Evolutionary conservation across 2,329 filamentous ascomycete species (phyloP), one percentile per base, ranked within the genome.

Genomic region (Fusarium buharicum): DNA sequence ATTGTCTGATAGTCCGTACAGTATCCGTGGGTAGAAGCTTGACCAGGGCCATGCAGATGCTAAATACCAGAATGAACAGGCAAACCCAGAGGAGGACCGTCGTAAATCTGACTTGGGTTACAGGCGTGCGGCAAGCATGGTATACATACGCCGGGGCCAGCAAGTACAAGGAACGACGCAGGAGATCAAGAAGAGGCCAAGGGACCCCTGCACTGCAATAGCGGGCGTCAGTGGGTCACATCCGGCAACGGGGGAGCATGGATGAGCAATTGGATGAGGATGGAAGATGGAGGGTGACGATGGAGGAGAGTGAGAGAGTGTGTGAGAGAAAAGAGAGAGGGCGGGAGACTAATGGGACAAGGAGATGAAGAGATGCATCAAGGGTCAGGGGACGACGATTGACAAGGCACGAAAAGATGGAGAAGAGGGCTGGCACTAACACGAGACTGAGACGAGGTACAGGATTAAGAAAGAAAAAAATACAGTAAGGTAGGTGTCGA

Each of bases 391-490:
- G 52, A 47, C 43, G 52, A 47, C 43, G 41, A 51, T 44, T 56
- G 54, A 51, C 55, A 58, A 64, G 56, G 58, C 45, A 61, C 52
- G 66, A 39, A 28, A 45, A 49, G 39, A 69, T 64, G 59, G 55
- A 56, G 62, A 66, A 55, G 49, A 67, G 55, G 62, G 62, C 62
- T 67, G 67, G 64, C 59, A 67, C 67, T 69, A 69, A 62, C 45
- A 62, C 16, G 24, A 53, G 41, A 50, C 46, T 59, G 49, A 59
- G 62, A 64, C 38, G 40, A 56, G 57, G 56, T 45, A 65, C 43
- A 47, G 43, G 58, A 43, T 17, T 24, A 41, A 14, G 31, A 31
- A 41, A 14, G 31, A 34, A 49, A 44, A 52, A 33, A 24, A 52
- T 52, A 48, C 56, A 52, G 31, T 58, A 58, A 36, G 45, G 47